A percentile compares a stretch with the other conserved stretches of the same genome.
Evolutionary conservation across 2,329 filamentous ascomycete genomes (phyloP).

Genomic region (Phaeosphaeria sp.): DNA sequence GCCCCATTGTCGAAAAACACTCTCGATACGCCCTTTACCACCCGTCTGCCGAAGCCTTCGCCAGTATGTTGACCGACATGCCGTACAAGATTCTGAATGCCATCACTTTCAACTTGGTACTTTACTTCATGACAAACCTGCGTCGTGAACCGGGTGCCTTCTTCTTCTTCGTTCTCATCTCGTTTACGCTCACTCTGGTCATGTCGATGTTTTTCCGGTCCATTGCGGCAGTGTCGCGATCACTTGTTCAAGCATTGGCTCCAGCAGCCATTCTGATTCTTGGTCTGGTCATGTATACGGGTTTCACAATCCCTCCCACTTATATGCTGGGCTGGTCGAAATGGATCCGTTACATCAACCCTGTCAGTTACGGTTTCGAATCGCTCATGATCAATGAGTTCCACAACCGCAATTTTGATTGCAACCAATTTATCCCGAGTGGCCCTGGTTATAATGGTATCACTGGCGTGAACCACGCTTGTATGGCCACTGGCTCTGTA

Average conservation of each 20-base stretch:
- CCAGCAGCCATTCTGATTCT: conserved; percentile 66
- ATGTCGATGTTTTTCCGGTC: conserved; percentile 90
- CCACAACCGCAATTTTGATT: conserved; percentile 64
- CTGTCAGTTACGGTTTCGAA: conserved; percentile 82
- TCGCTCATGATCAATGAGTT: conserved; percentile 86
- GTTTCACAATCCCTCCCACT: conserved; percentile 62
- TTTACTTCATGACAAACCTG: conserved; percentile 90
- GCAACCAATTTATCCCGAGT: conserved; percentile 52
- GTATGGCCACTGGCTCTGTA: conserved; percentile 51
- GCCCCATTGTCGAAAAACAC: conserved; percentile 92
- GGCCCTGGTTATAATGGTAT: conserved; percentile 49
- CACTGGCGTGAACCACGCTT: conserved; percentile 42
- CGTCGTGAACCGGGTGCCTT: conserved; percentile 76
- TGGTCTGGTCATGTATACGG: conserved; percentile 71
- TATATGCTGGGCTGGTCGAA: conserved; percentile 82
- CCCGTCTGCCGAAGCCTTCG: conserved; percentile 84
- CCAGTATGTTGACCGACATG: conserved; percentile 85
- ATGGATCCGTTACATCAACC: conserved; percentile 84
- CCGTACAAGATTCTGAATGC: conserved; percentile 81
- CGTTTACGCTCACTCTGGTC: conserved; percentile 72
- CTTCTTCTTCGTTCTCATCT: conserved; percentile 84
- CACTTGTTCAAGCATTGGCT: conserved; percentile 64
- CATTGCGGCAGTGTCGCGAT: conserved; percentile 77
- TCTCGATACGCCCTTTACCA: conserved; percentile 86
- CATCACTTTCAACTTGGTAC: conserved; percentile 76